phyloP scores from a whole-genome alignment of 108 stramenopile species.

The Fragilaria crotonensis region DNA sequence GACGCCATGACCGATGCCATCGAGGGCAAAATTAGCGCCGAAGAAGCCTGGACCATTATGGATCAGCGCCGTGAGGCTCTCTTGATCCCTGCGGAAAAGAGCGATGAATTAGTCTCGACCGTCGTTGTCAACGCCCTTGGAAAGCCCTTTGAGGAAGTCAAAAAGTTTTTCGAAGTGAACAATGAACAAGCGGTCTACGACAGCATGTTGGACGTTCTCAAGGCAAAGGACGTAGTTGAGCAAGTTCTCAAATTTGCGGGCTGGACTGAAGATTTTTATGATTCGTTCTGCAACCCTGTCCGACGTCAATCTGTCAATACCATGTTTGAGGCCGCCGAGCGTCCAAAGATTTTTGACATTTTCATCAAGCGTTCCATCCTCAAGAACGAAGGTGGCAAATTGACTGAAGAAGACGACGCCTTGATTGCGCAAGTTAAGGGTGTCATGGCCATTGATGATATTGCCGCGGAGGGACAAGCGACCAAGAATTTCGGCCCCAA shows the following conservation, averaged over 20 bases:
- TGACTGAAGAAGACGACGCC: slow-evolving; percentile 50
- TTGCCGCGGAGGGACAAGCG: slow-evolving; percentile 51
- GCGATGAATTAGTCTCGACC: slow-evolving; percentile 45
- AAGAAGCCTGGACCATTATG: slow-evolving; percentile 66
- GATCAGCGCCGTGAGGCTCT: slow-evolving; percentile 58
- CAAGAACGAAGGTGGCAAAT: slow-evolving; percentile 40
- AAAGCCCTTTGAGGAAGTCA: slow-evolving; percentile 54
- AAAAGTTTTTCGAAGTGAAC: slow-evolving; percentile 67
- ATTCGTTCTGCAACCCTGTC: slow-evolving; percentile 64
- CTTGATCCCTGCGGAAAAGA: slow-evolving; percentile 44
- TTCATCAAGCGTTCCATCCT: slow-evolving; percentile 58
- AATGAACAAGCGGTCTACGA: slow-evolving; percentile 71
- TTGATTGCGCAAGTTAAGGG: slow-evolving; percentile 47
- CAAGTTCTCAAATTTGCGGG: slow-evolving; percentile 54
- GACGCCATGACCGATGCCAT: slow-evolving; percentile 49
- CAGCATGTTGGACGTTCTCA: slow-evolving; percentile 58
- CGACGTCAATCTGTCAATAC: slow-evolving; percentile 62
- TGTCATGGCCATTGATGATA: slow-evolving; percentile 60
- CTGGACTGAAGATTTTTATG: slow-evolving; percentile 62
- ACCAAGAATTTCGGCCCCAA: slow-evolving; percentile 67
- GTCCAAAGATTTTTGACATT: slow-evolving; percentile 68
- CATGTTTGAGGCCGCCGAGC: slow-evolving; percentile 46
- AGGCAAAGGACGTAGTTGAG: slow-evolving; percentile 59
- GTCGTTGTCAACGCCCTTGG: slow-evolving; percentile 78
- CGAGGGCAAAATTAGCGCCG: slow-evolving; percentile 29